Conservation (phyloP, 192 early-diverging fungal species). For the Endogone sp. region DNA sequence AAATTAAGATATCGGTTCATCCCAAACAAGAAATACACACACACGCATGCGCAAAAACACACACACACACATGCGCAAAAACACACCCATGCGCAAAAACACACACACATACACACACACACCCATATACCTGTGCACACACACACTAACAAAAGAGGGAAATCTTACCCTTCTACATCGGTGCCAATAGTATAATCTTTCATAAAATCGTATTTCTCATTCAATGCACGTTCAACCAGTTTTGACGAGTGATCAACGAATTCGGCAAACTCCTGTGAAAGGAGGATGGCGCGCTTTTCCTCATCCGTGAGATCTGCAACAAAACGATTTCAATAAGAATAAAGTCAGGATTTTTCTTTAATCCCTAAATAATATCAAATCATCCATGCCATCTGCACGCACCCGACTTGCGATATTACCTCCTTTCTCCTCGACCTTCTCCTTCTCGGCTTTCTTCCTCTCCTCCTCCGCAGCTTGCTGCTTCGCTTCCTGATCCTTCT, state of each 20-base stretch:
- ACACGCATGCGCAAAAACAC: too few species aligned
- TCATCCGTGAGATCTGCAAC: constrained; percentile 76
- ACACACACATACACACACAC: too few species aligned
- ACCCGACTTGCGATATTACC: constrained; percentile 14
- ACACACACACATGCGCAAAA: too few species aligned
- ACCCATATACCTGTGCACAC: too few species aligned
- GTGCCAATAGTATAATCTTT: constrained; percentile 83
- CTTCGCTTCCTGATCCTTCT: constrained; percentile 46
- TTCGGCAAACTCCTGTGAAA: constrained; percentile 70
- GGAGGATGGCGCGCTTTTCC: constrained; percentile 72
- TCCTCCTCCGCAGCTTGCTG: constrained; percentile 44
- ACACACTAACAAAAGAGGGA: background rate
- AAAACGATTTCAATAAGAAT: background rate
- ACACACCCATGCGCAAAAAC: too few species aligned
- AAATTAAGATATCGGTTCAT: too few species aligned
- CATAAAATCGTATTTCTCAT: constrained; percentile 87
- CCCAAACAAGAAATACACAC: constrained; percentile 9
- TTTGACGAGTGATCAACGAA: constrained; percentile 89
- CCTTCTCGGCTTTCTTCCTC: constrained; percentile 29
- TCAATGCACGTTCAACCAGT: constrained; percentile 86
- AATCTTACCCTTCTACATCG: constrained; percentile 47
- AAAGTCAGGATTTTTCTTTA: constrained; percentile 4
- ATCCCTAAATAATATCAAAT: too few species aligned
- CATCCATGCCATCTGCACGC: constrained; percentile 1
- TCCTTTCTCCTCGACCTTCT: constrained; percentile 29